Conservation (phyloP, 2,329 filamentous ascomycete genomes). For the Stagonosporopsis tanaceti region DNA sequence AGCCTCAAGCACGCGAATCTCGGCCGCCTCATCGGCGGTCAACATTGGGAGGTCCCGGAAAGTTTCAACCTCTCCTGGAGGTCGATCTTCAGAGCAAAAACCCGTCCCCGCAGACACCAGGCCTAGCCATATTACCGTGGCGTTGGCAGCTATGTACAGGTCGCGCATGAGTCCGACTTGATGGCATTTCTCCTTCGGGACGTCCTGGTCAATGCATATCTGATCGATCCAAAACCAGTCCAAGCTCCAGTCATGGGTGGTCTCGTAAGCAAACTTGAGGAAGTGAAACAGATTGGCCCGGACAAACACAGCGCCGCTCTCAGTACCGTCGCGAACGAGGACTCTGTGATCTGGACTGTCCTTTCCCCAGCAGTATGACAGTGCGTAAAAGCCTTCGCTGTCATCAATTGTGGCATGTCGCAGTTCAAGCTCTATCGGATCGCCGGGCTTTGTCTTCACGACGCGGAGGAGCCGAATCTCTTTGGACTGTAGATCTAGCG, state of each 20-base stretch:
- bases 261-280: background rate
- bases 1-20: no score
- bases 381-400: background rate
- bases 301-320: background rate
- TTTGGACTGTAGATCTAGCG: background rate
- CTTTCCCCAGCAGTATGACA: background rate
- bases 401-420: background rate
- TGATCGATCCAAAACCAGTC: slow-evolving; percentile 2
- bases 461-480: background rate
- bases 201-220: background rate
- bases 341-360: background rate
- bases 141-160: background rate
- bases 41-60: background rate
- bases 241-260: background rate
- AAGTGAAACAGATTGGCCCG: background rate
- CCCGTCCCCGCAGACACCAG: no score
- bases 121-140: background rate
- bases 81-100: no score
- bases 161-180: background rate
- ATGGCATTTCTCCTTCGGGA: background rate
- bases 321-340: background rate
- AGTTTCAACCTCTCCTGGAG: no score
- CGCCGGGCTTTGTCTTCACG: background rate
- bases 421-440: background rate
- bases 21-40: no score